Conservation (phyloP, 768 basidiomycete genomes). For the Boletus edulis region DNA sequence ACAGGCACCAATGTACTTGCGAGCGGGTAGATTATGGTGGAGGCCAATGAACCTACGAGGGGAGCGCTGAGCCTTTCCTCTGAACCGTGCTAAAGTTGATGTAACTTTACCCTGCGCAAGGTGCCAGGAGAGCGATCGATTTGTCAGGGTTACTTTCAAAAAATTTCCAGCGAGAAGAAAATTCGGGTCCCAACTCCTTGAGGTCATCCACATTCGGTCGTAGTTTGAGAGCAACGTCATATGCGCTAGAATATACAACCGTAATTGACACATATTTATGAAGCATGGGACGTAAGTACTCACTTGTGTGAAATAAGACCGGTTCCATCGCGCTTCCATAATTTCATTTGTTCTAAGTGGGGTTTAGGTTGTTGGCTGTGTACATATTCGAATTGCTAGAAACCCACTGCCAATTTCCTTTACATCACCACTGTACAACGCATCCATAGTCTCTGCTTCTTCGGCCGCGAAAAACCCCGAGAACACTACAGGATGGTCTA, state of each 20-base stretch:
- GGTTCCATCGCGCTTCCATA: constrained; percentile 39
- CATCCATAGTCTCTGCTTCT: constrained; percentile 49
- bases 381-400: not conserved
- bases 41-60: constrained; percentile 9
- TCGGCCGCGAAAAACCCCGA: constrained; percentile 40
- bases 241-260: constrained; percentile 34
- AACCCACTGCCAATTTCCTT: constrained; percentile 41
- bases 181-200: constrained; percentile 46
- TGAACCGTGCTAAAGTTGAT: not conserved
- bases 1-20: constrained; percentile 14
- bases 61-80: not conserved
- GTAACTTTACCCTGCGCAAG: constrained; percentile 37
- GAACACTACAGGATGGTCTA: constrained; percentile 32
- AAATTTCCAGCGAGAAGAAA: constrained; percentile 48
- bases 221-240: constrained; percentile 56
- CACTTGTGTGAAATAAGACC: constrained; percentile 58
- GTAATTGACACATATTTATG: not conserved
- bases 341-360: constrained; percentile 28
- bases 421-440: constrained; percentile 39
- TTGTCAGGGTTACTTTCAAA: constrained; percentile 55
- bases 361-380: constrained; percentile 7
- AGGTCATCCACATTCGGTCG: constrained; percentile 52
- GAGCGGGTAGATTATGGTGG: constrained; percentile 7
- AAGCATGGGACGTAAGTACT: constrained; percentile 6
- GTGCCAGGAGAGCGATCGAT: constrained; percentile 47